Evolutionary conservation across 2,329 filamentous ascomycete genomes (phyloP), one percentile per base, ranked within the genome.

Genomic region (Phoma sp.): DNA sequence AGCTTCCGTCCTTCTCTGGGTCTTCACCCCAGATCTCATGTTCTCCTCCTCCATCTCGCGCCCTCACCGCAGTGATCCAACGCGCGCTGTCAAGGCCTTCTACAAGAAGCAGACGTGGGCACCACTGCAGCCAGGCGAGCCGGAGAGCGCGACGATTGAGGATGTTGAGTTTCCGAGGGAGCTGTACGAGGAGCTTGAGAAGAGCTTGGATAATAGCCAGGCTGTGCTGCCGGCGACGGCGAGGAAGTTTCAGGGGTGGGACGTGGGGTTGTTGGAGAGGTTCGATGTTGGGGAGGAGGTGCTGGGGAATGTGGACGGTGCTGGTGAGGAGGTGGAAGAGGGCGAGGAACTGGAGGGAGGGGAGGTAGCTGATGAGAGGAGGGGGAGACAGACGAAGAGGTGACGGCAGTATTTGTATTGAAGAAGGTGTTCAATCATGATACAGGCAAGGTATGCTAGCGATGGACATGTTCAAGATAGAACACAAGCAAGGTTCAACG

Each of bases 231-330:
- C 88, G 1, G 68, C 62, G 0, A 76, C 76, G 8, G 84, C 88
- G 55, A 79, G 85, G 51, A 75, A 64, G 25, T 89, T 90, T 61
- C 80, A 84, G 67, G 83, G 82, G n/a, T 92, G 88, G 88, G 81
- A 81, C 24, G 85, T 91, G 5, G 87, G 86, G 2, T 69, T 91
- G 17, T 67, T 91, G 55, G 80, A 82, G 59, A 77, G 82, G 55
- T 87, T 83, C 74, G 73, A 77, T 54, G 59, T 61, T 10, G 60
- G 52, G 8, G 46, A 55, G 38, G 52, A 55, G 46, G 24, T 39
- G 37, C 37, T 55, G 12, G 52, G 41, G 19, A 41, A 43, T 6
- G 21, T 33, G 15, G 52, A 51, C 33, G 29, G 25, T 6, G 27
- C 9, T 15, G 40, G 19, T 3, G 44, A 50, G 27, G 35, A 9